A percentile compares a stretch with the other conserved stretches of the same genome.
Conservation (phyloP, 164 flowering plant species). For the Stephania yunnanensis region DNA sequence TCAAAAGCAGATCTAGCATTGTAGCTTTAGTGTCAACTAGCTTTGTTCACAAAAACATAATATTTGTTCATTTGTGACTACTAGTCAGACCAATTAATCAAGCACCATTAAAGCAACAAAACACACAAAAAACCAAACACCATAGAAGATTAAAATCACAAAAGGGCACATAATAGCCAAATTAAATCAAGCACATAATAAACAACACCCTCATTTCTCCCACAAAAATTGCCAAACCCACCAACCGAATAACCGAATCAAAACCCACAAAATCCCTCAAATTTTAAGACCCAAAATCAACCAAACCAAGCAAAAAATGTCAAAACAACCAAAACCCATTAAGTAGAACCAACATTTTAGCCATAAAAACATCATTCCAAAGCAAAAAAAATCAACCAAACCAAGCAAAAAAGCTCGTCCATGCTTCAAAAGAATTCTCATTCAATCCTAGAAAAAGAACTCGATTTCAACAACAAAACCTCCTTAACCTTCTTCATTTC, state of each 20-base stretch:
- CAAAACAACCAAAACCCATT: slow-evolving; percentile 16
- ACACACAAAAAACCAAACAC: neutral
- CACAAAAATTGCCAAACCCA: neutral
- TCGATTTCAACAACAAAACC: no score
- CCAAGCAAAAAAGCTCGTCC: no score
- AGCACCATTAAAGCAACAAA: neutral
- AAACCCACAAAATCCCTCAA: slow-evolving; percentile 12
- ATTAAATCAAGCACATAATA: slow-evolving; percentile 1
- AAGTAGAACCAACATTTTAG: slow-evolving; percentile 13
- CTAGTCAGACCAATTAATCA: neutral
- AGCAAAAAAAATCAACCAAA: no score
- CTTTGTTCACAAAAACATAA: neutral
- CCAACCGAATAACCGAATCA: slow-evolving; percentile 16
- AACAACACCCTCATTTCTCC: neutral
- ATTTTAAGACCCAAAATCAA: neutral
- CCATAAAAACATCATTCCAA: neutral
- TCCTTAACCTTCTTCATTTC: no score
- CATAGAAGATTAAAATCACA: neutral
- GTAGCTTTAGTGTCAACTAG: neutral
- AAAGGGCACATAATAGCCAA: neutral
- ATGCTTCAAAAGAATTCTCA: no score
- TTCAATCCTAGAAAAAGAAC: no score
- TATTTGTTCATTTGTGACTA: neutral
- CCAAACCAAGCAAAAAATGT: neutral
- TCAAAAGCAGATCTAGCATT: slow-evolving; percentile 11